Evolutionary conservation across 768 basidiomycete species (phyloP), one percentile per base, ranked within the genome.

Genomic region (Clitopilus hobsonii): DNA sequence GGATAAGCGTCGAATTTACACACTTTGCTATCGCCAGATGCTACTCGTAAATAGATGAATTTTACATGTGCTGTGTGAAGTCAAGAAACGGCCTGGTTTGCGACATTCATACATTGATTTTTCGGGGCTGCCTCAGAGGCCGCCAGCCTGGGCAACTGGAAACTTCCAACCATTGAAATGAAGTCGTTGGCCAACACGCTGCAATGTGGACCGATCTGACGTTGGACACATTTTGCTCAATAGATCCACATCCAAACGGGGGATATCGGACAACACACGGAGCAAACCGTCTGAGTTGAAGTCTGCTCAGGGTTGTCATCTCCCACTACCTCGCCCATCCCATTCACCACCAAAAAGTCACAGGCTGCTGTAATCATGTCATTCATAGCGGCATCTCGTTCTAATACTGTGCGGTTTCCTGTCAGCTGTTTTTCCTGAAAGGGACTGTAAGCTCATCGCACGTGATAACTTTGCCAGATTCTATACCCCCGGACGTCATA

Each of bases 381-480:
- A 45, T 16, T 45, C 3, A 16, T 45, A 10, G 41, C 41, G 18
- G 22, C 41, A 45, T 45, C 41, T 45, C 41, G 41, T 23, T 20
- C 41, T 45, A 45, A 45, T 45, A 45, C 41, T 45, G 41, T 45
- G n/a, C n/a, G 22, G n/a, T 6, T 3, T 20, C 16, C n/a, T 36
- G 32, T 36, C 41, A 45, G 10, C 41, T 45, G 41, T 45, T 45
- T 45, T 45, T 36, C 32, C n/a, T n/a, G 13, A 36, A 36, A 36
- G 13, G 32, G 32, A 36, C 32, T 6, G 18, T n/a, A 16, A n/a
- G 7, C 25, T 27, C 7, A 24, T 25, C 47, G 49, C 71, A 73
- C 71, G 71, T 74, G 71, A 73, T 67, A 54, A 51, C 10, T 23
- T 20, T 38, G 38, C 47, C 59, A 71, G 70, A 60, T 67, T 56